phyloP scores from a whole-genome alignment of 257 asterid genomes.

The Anisodus tanguticus region DNA sequence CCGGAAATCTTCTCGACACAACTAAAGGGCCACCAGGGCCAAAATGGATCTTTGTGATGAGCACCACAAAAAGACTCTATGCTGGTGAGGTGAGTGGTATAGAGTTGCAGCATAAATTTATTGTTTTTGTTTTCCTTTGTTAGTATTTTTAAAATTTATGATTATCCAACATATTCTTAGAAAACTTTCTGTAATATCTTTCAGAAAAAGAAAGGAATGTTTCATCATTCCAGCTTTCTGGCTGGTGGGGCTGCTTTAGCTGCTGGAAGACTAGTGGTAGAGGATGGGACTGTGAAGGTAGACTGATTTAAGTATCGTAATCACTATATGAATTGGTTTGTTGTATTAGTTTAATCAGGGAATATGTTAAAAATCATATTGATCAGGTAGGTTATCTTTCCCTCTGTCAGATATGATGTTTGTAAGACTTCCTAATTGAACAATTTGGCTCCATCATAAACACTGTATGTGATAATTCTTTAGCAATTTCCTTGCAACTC shows the following conservation, averaged over 20 bases:
- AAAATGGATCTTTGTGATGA: slow-evolving; percentile 95
- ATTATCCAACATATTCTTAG: not conserved
- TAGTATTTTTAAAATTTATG: slow-evolving; percentile 20
- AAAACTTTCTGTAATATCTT: slow-evolving; percentile 32
- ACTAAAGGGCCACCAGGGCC: slow-evolving; percentile 50
- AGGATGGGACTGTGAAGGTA: slow-evolving; percentile 80
- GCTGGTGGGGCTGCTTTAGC: slow-evolving; percentile 97
- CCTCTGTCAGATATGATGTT: not conserved
- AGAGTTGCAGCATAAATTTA: slow-evolving; percentile 22
- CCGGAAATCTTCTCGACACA: slow-evolving; percentile 66
- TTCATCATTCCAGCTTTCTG: slow-evolving; percentile 97
- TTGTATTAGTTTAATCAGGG: not conserved
- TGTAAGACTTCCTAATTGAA: not conserved
- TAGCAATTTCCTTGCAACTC: not conserved
- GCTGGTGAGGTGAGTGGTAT: slow-evolving; percentile 68
- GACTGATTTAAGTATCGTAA: not conserved
- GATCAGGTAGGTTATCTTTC: not conserved
- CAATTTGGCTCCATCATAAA: not conserved
- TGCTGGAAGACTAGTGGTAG: slow-evolving; percentile 85
- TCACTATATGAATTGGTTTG: not conserved
- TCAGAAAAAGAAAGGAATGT: slow-evolving; percentile 87
- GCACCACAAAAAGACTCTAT: slow-evolving; percentile 84
- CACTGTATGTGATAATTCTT: not conserved
- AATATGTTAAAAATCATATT: not conserved
- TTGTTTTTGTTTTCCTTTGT: slow-evolving; percentile 21